These are phyloP conservation scores for Artomyces pyxidatus DNA, from an alignment of 768 basidiomycete genomes.

Conservation along the genomic window DNA sequence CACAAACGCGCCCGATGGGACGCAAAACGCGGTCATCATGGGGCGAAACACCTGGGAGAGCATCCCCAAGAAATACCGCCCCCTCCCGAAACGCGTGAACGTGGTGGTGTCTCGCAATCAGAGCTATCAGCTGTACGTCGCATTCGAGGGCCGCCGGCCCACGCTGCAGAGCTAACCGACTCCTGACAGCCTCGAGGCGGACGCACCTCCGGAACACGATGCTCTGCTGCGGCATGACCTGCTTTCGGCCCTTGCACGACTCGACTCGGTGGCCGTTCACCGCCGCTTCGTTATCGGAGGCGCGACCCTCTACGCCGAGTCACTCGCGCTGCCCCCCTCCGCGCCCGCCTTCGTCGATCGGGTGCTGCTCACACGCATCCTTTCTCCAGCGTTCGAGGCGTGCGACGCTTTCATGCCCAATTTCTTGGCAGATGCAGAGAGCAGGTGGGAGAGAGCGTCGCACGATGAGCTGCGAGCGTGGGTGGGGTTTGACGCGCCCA, in stretches of 20 bases:
- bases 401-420: slow-evolving; percentile 88
- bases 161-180: neutral
- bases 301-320: slow-evolving; percentile 71
- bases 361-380: slow-evolving; percentile 79
- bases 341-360: slow-evolving; percentile 51
- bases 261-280: slow-evolving; percentile 30
- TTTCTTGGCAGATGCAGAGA: slow-evolving; percentile 32
- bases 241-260: slow-evolving; percentile 31
- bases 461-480: slow-evolving; percentile 64
- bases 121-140: slow-evolving; percentile 54
- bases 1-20: slow-evolving; percentile 43
- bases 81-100: slow-evolving; percentile 69
- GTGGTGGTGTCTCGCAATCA: slow-evolving; percentile 62
- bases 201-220: slow-evolving; percentile 5
- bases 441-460: slow-evolving; percentile 47
- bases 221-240: slow-evolving; percentile 28
- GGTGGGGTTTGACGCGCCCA: slow-evolving; percentile 73
- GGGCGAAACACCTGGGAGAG: slow-evolving; percentile 97
- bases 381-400: slow-evolving; percentile 62
- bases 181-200: slow-evolving; percentile 8
- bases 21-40: slow-evolving; percentile 81
- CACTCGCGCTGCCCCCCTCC: slow-evolving; percentile 35
- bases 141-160: too few relatives aligned
- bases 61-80: slow-evolving; percentile 79
- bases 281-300: slow-evolving; percentile 88